phyloP scores from a whole-genome alignment of 2,329 filamentous ascomycete species.

The Fusarium floridanum region DNA sequence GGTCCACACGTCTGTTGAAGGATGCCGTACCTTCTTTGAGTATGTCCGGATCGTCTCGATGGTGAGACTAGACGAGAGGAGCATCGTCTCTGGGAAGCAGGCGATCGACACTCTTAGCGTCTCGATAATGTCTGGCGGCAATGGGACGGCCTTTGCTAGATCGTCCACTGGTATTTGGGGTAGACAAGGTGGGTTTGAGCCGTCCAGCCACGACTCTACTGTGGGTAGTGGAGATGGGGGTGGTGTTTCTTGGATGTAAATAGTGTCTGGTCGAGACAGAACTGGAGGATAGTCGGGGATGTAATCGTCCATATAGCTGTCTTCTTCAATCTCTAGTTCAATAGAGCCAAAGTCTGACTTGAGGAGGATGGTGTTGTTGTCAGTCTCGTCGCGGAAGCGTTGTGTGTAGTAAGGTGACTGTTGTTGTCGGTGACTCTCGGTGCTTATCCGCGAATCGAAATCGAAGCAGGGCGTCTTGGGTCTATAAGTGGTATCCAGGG shows the following conservation, averaged over 20 bases:
- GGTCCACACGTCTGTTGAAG: slow-evolving; percentile 41
- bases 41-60: slow-evolving; percentile 70
- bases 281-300: background rate
- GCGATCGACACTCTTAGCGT: slow-evolving; percentile 65
- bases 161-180: slow-evolving; percentile 51
- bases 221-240: slow-evolving; percentile 52
- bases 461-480: slow-evolving; percentile 28
- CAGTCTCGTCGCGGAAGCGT: slow-evolving; percentile 33
- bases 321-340: slow-evolving; percentile 39
- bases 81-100: slow-evolving; percentile 72
- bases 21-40: slow-evolving; percentile 65
- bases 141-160: slow-evolving; percentile 57
- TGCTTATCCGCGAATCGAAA: slow-evolving; percentile 17
- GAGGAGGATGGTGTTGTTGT: slow-evolving; percentile 36
- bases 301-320: slow-evolving; percentile 23
- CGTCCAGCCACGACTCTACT: slow-evolving; percentile 54
- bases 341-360: slow-evolving; percentile 39
- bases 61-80: slow-evolving; percentile 66
- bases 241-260: slow-evolving; percentile 50
- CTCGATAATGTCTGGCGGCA: slow-evolving; percentile 67
- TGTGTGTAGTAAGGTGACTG: slow-evolving; percentile 20
- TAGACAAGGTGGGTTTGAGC: slow-evolving; percentile 48
- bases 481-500: slow-evolving; percentile 14
- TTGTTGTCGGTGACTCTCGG: slow-evolving; percentile 21
- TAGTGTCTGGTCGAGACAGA: slow-evolving; percentile 35